phyloP scores from a whole-genome alignment of 2,329 filamentous ascomycete genomes.

The Acarospora socialis region DNA sequence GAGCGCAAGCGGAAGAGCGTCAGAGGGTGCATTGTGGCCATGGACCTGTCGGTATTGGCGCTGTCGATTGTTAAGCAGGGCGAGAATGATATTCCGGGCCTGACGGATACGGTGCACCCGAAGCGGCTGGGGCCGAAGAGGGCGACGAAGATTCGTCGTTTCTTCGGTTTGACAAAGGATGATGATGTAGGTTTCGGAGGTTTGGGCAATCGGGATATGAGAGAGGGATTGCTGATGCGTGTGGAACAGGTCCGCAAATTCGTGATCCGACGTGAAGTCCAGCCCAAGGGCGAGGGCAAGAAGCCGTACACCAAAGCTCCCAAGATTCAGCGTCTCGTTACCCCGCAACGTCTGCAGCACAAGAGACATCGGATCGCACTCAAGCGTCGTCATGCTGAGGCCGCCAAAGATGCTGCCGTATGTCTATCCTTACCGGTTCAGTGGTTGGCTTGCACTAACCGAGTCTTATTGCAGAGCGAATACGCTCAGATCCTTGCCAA shows the following conservation, averaged over 20 bases:
- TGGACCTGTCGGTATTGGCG: slow-evolving; percentile 88
- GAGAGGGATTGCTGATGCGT: not conserved
- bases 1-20: slow-evolving; percentile 99
- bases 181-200: slow-evolving; percentile 78
- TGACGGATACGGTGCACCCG: slow-evolving; percentile 95
- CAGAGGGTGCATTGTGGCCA: slow-evolving; percentile 95
- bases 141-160: slow-evolving; percentile 98
- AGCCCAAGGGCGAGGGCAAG: slow-evolving; percentile 95
- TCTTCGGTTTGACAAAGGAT: slow-evolving; percentile 99
- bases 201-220: no score
- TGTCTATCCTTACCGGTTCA: slow-evolving; percentile 27
- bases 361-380: slow-evolving; percentile 96
- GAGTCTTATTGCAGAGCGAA: slow-evolving; percentile 54
- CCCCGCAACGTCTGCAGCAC: slow-evolving; percentile 98
- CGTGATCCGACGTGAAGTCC: slow-evolving; percentile 96
- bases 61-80: slow-evolving; percentile 97
- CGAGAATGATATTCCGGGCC: slow-evolving; percentile 80
- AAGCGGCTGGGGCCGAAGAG: slow-evolving; percentile 99
- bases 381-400: slow-evolving; percentile 95
- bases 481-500: slow-evolving; percentile 92
- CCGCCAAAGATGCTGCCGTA: slow-evolving; percentile 98
- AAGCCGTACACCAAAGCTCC: slow-evolving; percentile 99
- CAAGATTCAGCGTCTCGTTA: slow-evolving; percentile 99
- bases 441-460: slow-evolving; percentile 3
- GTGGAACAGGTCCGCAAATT: slow-evolving; percentile 77